Base-by-base conservation (phyloP, 169 alveolate genomes). In the Plasmodium vinckei region DNA sequence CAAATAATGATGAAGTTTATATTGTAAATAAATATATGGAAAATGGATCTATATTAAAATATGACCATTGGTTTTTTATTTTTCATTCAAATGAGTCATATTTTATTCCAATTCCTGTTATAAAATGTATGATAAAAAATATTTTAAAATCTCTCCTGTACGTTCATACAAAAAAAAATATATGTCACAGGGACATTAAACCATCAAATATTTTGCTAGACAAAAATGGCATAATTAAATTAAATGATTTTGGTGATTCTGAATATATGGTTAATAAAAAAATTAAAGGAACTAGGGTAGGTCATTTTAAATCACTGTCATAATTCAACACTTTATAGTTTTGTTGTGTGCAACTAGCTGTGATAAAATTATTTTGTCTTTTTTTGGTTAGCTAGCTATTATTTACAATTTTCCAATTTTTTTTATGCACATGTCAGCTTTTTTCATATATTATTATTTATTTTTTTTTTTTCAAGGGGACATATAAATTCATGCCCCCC, bases 161-260 rank as follows among this genome's bases (percentile, higher is more conserved):
- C 47, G 13, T 75, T 54, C 88, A 75, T 57, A 64, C 19, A 42
- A n/a, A 27, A 67, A 75, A 75, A 67, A 88, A 97, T 67, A 93
- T 96, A 12, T 90, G 96, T 88, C 98, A 96, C 69, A 84, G 98
- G 51, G 98, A 96, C 73, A 92, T 96, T 47, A 96, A 96, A 75
- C 98, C 98, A 13, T 96, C 95, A 47, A 96, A 96, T 64, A 90
- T 96, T 25, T 88, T 96, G 5, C 68, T 95, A 42, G 96, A 94
- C 56, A 87, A 91, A 88, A 92, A 94, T 57, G 97, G 97, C 2
- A 77, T 69, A 17, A 87, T 95, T 17, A 96, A 96, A 73, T 79
- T 96, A 56, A 97, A 96, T 2, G 98, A 96, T 87, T 96, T 95
- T 88, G 98, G 98, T 5, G 88, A 75, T 42, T 75, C 88, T 27